Base-by-base conservation (phyloP, 1,284 basidiomycete species). In the Lignosus rhinocerotis region DNA sequence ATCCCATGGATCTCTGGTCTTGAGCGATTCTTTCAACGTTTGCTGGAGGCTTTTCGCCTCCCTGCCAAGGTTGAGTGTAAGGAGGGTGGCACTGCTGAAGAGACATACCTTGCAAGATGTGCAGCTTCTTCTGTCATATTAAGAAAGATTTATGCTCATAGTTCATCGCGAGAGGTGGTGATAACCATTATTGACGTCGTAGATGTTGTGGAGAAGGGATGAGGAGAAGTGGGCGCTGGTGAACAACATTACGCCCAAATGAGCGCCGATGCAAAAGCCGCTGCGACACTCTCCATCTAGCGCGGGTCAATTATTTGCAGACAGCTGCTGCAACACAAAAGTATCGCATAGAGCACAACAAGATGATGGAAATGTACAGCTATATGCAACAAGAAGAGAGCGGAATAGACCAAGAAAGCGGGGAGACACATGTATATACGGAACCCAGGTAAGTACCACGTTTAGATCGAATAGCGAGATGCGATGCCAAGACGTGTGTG, bases 1-100 rank as follows among this genome's bases (percentile, higher is more conserved):
- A 62, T 91, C 86, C 82, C 88, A 93, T 48, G 92, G 90, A 57
- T 90, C 86, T 60, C 82, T 84, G 51, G 76, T 79, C 71, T 86
- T 88, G 55, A 94, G 77, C 55, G 85, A 75, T 63, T 88, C 85
- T 73, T 90, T 91, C 59, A 92, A 73, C 45, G 77, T 78, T 70
- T 87, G 84, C 62, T 89, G 83, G 63, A 86, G 80, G 68, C 75
- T 75, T 69, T 86, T 88, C 64, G 88, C 86, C 76, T 92, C 88
- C 69, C 89, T 92, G 60, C 6, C 25, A 30, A 38, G 32, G 41
- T 42, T 65, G 38, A 63, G 59, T 53, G 42, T 10, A 16, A 33
- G n/a, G 25, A 58, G 39, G 32, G 46, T 32, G 36, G 31, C 8
- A n/a, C 10, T n/a, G n/a, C 42, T n/a, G 1, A 33, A 32, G 31